Evolutionary conservation across 169 alveolate genomes (phyloP).

Genomic region (Eimeria nieschulzi): DNA sequence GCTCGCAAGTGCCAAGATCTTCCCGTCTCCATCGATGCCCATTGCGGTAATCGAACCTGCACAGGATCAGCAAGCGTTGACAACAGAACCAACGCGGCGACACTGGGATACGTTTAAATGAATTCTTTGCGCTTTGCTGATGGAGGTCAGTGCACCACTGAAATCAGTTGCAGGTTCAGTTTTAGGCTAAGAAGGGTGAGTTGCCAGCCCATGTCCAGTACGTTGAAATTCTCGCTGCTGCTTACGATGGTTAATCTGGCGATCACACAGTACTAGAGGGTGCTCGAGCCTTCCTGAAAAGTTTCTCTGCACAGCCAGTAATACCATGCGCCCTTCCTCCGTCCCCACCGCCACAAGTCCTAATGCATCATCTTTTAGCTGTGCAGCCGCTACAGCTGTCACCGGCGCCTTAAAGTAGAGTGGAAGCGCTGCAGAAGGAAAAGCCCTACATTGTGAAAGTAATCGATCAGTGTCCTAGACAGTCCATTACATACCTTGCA

Average conservation of each 20-base stretch:
- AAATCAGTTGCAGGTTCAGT: too few species aligned
- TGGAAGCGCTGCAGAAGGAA: constrained; percentile 36
- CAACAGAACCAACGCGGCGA: not conserved
- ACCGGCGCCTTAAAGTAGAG: constrained; percentile 47
- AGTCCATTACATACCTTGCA: not conserved
- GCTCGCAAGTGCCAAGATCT: constrained; percentile 24
- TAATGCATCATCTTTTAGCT: not conserved
- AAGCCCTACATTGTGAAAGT: not conserved
- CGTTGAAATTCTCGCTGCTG: too few species aligned
- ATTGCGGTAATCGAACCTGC: constrained; percentile 26
- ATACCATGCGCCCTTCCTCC: constrained; percentile 21
- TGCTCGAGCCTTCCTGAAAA: not conserved
- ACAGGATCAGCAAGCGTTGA: not conserved
- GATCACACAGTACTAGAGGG: not conserved
- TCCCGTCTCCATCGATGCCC: constrained; percentile 30
- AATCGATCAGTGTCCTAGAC: not conserved
- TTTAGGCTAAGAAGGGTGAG: too few species aligned
- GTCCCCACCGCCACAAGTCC: constrained; percentile 49
- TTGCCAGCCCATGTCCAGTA: too few species aligned
- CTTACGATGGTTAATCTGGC: constrained; percentile 25
- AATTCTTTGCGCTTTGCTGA: not conserved
- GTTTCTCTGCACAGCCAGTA: constrained; percentile 24
- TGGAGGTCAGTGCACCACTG: too few species aligned
- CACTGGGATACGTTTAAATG: not conserved
- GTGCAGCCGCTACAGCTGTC: constrained; percentile 47